Evolutionary conservation across 805 yeast species (phyloP), one percentile per base, ranked within the genome.

Genomic region (Cyberlindnera samutprakarnensis): DNA sequence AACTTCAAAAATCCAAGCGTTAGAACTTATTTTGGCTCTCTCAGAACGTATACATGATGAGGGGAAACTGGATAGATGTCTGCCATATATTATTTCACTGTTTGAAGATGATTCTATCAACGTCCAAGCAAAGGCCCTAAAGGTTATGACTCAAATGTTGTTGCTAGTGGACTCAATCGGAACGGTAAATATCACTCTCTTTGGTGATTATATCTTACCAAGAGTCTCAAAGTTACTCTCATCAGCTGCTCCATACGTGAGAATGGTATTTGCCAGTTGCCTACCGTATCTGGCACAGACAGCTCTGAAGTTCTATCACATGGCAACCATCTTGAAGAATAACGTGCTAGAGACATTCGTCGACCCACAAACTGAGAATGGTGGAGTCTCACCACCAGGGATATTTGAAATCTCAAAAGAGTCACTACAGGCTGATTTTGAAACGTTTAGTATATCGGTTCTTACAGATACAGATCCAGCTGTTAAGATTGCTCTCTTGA

Each of bases 131-230:
- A 61, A 74, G 3, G 83, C 94, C 0, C 45, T 92, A 7, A 62
- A 72, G 28, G 61, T 78, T 2, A 49, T 84, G 28, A 74, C 94
- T 0, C 88, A 84, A 24, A 55, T 92, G 3, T 55, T 90, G 24
- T 56, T 64, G 6, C 63, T 78, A 42, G 79, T 87, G 25, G 70
- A 74, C 17, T 64, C 66, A 1, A 66, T 88, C 9, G 75, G 82
- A 0, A 83, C 90, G 0, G 69, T 85, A 22, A 90, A 92, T 49
- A 80, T 72, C 13, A 68, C 75, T 28, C 59, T 90, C 4, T 86
- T 87, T 48, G 73, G 87, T 0, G 96, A 88, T 42, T 90, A 86
- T 52, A 61, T 90, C 15, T 49, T 84, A 5, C 96, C 96, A 0
- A 70, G 81, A 34, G 50, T 90, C 6, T 59, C 66, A 31, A 48